Evolutionary conservation across 352 stramenopile genomes (phyloP).

Genomic region (Phytopythium oedochilum): DNA sequence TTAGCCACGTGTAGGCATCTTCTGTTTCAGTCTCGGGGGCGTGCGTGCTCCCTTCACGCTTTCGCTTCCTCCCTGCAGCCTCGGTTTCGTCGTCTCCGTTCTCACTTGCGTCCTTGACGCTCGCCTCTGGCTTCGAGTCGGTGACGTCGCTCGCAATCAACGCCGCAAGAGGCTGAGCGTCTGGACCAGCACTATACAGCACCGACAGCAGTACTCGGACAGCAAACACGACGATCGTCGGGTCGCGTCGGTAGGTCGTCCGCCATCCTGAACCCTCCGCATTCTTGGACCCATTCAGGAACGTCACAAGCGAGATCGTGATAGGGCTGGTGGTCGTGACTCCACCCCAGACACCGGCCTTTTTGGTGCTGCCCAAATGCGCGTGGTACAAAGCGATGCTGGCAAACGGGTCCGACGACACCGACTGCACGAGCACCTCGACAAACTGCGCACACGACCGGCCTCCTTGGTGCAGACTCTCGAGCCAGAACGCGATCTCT

Average conservation of each 20-base stretch:
- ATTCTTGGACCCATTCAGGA: conserved; percentile 21
- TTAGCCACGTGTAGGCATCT: conserved; percentile 38
- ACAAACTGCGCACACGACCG: conserved; percentile 34
- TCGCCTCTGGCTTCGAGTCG: neutral
- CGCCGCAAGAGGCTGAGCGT: conserved; percentile 30
- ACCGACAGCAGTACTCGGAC: conserved; percentile 38
- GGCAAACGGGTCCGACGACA: conserved; percentile 42
- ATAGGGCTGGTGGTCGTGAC: conserved; percentile 32
- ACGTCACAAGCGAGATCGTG: conserved; percentile 43
- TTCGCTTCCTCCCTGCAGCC: conserved; percentile 3
- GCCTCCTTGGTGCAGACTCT: conserved; percentile 40
- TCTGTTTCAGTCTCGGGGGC: conserved; percentile 6
- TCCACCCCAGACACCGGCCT: neutral
- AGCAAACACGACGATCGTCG: conserved; percentile 27
- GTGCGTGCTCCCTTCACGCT: conserved; percentile 11
- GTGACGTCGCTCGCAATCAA: conserved; percentile 30
- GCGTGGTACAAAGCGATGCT: neutral
- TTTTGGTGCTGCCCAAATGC: neutral
- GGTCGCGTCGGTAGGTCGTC: conserved; percentile 17
- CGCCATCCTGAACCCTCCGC: neutral
- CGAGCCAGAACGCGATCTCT: conserved; percentile 64
- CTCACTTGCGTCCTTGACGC: neutral
- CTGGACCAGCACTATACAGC: conserved; percentile 18
- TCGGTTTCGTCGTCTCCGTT: neutral
- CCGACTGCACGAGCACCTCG: conserved; percentile 35